Percentiles rank a stretch among this genome's conserved stretches.
Evolutionary conservation across 768 basidiomycete species (phyloP).

Genomic region (Calocera cornea): DNA sequence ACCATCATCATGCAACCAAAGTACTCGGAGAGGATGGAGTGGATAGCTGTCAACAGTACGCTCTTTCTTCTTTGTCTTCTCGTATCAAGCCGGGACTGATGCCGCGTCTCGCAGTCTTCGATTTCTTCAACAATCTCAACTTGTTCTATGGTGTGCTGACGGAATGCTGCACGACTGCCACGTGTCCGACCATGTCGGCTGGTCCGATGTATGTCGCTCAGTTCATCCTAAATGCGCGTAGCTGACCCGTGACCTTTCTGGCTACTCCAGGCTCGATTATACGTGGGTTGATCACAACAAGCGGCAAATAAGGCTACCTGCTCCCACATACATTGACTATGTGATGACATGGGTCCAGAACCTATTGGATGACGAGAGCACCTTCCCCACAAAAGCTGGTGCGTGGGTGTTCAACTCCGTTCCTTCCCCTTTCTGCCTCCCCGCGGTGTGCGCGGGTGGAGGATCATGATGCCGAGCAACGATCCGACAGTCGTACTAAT

Average conservation of each 20-base stretch:
- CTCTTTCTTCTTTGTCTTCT: conserved; percentile 11
- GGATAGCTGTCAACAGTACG: conserved; percentile 90
- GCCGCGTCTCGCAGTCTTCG: conserved; percentile 52
- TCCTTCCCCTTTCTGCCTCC: not conserved
- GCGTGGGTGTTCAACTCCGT: conserved; percentile 17
- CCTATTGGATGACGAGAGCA: conserved; percentile 81
- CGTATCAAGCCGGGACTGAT: not conserved
- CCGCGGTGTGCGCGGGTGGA: not conserved
- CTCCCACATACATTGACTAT: conserved; percentile 93
- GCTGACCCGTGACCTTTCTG: not conserved
- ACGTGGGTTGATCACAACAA: conserved; percentile 89
- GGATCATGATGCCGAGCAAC: not conserved
- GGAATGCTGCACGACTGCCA: conserved; percentile 80
- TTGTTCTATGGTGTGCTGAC: conserved; percentile 91
- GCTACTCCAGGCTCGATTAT: conserved; percentile 59
- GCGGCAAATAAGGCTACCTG: conserved; percentile 73
- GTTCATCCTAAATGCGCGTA: not conserved
- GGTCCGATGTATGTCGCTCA: conserved; percentile 55
- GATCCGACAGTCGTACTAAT: not conserved
- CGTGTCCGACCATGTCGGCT: conserved; percentile 86
- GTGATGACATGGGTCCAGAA: conserved; percentile 97
- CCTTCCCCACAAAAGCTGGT: conserved; percentile 95
- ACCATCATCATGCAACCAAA: conserved; percentile 94
- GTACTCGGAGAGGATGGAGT: conserved; percentile 90
- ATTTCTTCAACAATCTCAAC: conserved; percentile 95